These are phyloP conservation scores for Dactylellina sp. DNA, from an alignment of 2,329 filamentous ascomycete genomes.

Conservation along the genomic window DNA sequence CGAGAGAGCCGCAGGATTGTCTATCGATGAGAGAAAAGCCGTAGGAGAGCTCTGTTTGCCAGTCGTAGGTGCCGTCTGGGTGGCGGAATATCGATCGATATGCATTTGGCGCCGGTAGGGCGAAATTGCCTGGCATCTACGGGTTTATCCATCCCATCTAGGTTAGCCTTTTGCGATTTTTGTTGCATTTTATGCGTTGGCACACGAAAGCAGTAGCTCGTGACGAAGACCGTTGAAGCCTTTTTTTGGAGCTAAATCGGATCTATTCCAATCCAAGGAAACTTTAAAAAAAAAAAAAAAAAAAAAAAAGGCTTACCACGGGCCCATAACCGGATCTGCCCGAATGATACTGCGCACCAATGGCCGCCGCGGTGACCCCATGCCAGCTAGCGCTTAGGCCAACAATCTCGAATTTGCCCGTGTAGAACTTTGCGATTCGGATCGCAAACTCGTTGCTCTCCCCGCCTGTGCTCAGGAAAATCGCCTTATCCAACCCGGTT, in stretches of 20 bases:
- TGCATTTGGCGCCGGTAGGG: slow-evolving; percentile 71
- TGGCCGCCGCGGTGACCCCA: slow-evolving; percentile 70
- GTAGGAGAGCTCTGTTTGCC: slow-evolving; percentile 74
- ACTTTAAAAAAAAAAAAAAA: slow-evolving; percentile 5
- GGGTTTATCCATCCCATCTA: neutral
- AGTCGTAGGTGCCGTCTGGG: slow-evolving; percentile 73
- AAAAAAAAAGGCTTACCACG: slow-evolving; percentile 54
- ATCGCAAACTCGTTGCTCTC: slow-evolving; percentile 74
- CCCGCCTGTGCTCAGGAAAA: slow-evolving; percentile 71
- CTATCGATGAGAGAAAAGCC: slow-evolving; percentile 73
- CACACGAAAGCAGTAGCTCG: neutral
- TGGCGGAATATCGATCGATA: slow-evolving; percentile 73
- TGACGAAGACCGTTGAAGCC: too few species aligned
- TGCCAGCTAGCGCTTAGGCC: slow-evolving; percentile 72
- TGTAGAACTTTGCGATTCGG: slow-evolving; percentile 73
- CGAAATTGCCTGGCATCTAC: slow-evolving; percentile 70
- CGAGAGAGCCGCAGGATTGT: slow-evolving; percentile 72
- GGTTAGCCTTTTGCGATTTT: neutral
- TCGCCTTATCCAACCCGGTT: slow-evolving; percentile 68
- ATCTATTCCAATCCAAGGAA: too few species aligned
- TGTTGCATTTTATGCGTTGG: slow-evolving; percentile 52
- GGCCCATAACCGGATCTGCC: slow-evolving; percentile 67
- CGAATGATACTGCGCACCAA: slow-evolving; percentile 69
- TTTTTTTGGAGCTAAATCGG: too few species aligned
- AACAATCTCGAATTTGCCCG: slow-evolving; percentile 75